phyloP scores from a whole-genome alignment of 164 flowering plant species.

The Tinospora cordifolia region DNA sequence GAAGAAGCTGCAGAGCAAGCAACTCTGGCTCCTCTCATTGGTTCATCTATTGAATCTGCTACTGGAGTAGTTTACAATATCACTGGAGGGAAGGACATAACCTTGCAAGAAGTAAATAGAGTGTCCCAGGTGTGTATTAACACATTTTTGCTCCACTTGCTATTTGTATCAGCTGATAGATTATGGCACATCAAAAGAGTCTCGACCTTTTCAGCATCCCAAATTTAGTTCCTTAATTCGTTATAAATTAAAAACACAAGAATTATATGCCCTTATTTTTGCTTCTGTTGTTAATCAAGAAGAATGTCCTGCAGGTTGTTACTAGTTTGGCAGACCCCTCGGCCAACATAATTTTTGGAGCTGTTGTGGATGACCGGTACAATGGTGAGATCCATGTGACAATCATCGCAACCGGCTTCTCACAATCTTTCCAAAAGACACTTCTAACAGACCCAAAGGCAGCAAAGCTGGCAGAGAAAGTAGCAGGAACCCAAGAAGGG shows the following conservation, averaged over 20 bases:
- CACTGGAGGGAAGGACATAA: constrained; percentile 97
- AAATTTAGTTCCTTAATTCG: neutral
- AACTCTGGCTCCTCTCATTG: constrained; percentile 87
- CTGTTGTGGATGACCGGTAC: constrained; percentile 93
- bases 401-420: constrained; percentile 91
- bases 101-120: constrained; percentile 95
- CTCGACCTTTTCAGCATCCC: neutral
- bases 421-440: constrained; percentile 85
- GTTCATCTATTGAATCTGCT: constrained; percentile 91
- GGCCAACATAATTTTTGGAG: constrained; percentile 95
- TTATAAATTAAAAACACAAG: too few relatives aligned
- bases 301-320: constrained; percentile 59
- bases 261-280: neutral
- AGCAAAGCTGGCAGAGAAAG: constrained; percentile 45
- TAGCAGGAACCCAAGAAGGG: constrained; percentile 37
- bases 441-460: constrained; percentile 71
- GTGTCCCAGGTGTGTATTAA: constrained; percentile 71
- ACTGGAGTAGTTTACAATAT: constrained; percentile 96
- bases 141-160: neutral
- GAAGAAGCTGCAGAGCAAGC: constrained; percentile 99
- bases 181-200: neutral
- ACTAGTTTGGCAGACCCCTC: constrained; percentile 99
- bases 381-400: constrained; percentile 93
- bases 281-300: too few relatives aligned
- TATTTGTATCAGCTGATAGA: neutral